These are phyloP conservation scores for Talaromyces trachyspermus DNA, from an alignment of 495 filamentous ascomycete genomes.

Conservation along the genomic window DNA sequence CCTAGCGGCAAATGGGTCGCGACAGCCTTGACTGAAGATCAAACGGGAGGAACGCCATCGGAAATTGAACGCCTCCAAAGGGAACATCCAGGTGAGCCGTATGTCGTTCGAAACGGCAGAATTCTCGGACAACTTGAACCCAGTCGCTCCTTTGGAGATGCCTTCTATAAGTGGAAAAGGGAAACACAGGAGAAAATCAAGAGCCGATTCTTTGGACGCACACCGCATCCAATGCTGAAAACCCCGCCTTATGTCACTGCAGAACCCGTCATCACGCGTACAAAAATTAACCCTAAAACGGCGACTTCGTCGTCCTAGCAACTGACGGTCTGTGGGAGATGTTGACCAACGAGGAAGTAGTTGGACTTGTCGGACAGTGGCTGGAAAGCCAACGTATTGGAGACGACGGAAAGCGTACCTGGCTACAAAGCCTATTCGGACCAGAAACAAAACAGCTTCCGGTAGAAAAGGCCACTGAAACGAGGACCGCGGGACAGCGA, in stretches of 20 bases:
- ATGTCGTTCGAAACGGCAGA: constrained; percentile 78
- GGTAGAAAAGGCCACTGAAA: constrained; percentile 41
- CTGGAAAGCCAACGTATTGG: constrained; percentile 64
- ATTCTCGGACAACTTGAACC: constrained; percentile 90
- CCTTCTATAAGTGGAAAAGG: constrained; percentile 88
- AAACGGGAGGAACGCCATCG: constrained; percentile 78
- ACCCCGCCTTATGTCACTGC: constrained; percentile 98
- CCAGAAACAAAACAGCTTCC: constrained; percentile 40
- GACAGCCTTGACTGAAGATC: constrained; percentile 80
- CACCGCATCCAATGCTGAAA: constrained; percentile 60
- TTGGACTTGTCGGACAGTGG: constrained; percentile 95
- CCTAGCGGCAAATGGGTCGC: constrained; percentile 87
- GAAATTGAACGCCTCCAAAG: constrained; percentile 75
- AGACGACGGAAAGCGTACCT: constrained; percentile 31
- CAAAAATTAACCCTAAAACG: constrained; percentile 83
- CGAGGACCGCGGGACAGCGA: constrained; percentile 46
- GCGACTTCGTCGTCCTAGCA: constrained; percentile 94
- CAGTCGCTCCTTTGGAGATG: constrained; percentile 89
- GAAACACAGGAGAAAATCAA: constrained; percentile 78
- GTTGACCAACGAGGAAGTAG: constrained; percentile 96
- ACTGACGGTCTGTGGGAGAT: constrained; percentile 99
- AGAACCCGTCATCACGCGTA: constrained; percentile 92
- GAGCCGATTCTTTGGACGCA: constrained; percentile 75
- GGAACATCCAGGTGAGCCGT: constrained; percentile 79
- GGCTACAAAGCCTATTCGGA: constrained; percentile 45